Evolutionary conservation across 169 alveolate genomes (phyloP).

Genomic region (Eimeria tenella): DNA sequence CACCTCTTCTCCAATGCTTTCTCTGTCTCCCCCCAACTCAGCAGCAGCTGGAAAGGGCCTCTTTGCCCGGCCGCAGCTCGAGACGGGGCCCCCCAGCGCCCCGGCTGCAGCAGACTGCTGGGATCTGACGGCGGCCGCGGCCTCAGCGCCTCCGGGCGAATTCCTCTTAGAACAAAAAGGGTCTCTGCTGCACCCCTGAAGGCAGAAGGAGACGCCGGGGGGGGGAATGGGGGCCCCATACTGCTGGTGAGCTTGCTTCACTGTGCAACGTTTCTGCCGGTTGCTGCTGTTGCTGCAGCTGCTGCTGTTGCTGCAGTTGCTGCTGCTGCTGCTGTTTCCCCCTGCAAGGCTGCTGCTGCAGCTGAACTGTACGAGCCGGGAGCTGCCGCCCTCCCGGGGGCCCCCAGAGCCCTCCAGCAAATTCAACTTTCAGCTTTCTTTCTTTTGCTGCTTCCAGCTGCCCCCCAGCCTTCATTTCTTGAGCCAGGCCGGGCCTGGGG

Average conservation of each 20-base stretch:
- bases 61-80: background rate
- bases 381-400: too few relatives aligned
- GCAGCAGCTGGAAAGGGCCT: background rate
- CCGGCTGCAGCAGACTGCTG: background rate
- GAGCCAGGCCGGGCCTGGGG: too few relatives aligned
- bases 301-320: background rate
- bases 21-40: background rate
- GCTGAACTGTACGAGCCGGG: too few relatives aligned
- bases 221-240: background rate
- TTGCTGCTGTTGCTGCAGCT: background rate
- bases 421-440: background rate
- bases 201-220: constrained; percentile 16
- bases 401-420: background rate
- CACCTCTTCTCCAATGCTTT: constrained; percentile 1
- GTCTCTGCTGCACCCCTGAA: background rate
- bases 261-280: background rate
- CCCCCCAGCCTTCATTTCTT: too few relatives aligned
- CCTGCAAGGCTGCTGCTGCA: too few relatives aligned
- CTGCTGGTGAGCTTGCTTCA: background rate
- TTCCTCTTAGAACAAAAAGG: background rate
- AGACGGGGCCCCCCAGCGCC: background rate
- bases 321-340: too few relatives aligned
- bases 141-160: background rate
- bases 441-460: too few relatives aligned
- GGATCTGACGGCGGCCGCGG: background rate